phyloP scores from a whole-genome alignment of 164 flowering plant genomes.

The Pachysandra terminalis region DNA sequence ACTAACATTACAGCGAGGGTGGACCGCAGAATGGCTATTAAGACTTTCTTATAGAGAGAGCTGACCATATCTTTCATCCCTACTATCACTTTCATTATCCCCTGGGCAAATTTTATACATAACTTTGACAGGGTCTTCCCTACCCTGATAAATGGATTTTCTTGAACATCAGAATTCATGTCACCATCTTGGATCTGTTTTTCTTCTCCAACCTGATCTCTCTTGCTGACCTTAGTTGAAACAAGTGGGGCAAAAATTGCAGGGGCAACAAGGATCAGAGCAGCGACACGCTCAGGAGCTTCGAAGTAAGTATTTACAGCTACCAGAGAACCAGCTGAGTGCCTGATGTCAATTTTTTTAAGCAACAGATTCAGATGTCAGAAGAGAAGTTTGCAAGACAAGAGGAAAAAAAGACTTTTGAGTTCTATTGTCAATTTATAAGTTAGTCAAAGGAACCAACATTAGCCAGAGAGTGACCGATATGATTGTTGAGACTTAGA shows the following conservation, averaged over 20 bases:
- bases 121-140: constrained; percentile 31
- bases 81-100: constrained; percentile 33
- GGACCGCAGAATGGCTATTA: constrained; percentile 62
- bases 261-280: constrained; percentile 90
- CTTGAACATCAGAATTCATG: constrained; percentile 15
- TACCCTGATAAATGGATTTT: constrained; percentile 34
- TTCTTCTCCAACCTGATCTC: constrained; percentile 17
- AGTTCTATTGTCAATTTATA: background rate
- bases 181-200: constrained; percentile 20
- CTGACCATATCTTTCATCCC: constrained; percentile 43
- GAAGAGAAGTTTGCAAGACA: constrained; percentile 16
- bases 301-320: constrained; percentile 83
- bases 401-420: background rate
- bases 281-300: constrained; percentile 93
- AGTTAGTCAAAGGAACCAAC: background rate
- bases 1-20: constrained; percentile 65
- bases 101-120: constrained; percentile 26
- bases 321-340: constrained; percentile 88
- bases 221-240: constrained; percentile 18
- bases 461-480: background rate
- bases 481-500: too few species aligned
- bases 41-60: constrained; percentile 48
- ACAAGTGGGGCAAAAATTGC: constrained; percentile 71
- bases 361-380: constrained; percentile 14
- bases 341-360: constrained; percentile 45